phyloP scores from a whole-genome alignment of 495 filamentous ascomycete species.

The Collariella sp. region DNA sequence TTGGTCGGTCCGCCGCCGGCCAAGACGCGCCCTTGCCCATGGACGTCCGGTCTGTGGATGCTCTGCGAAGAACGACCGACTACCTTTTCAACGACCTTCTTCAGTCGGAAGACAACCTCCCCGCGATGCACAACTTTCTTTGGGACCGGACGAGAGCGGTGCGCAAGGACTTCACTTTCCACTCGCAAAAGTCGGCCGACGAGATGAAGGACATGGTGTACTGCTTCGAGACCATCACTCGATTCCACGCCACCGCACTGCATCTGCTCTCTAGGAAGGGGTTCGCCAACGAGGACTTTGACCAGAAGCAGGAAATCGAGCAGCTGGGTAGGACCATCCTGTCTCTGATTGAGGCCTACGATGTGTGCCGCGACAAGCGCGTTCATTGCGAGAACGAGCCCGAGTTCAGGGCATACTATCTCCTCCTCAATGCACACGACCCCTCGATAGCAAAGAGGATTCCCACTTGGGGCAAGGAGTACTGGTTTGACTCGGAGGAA shows the following conservation, averaged over 20 bases:
- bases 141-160: constrained; percentile 92
- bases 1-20: constrained; percentile 83
- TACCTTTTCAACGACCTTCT: constrained; percentile 76
- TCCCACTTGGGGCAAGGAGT: constrained; percentile 66
- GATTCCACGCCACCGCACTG: constrained; percentile 82
- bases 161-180: constrained; percentile 88
- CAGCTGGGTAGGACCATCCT: constrained; percentile 82
- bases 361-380: constrained; percentile 51
- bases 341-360: constrained; percentile 82
- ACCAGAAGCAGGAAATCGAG: constrained; percentile 82
- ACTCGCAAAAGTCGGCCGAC: constrained; percentile 52
- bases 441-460: constrained; percentile 67
- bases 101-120: constrained; percentile 52
- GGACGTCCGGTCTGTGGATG: constrained; percentile 73
- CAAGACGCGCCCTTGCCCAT: constrained; percentile 85
- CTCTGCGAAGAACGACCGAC: constrained; percentile 66
- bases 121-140: constrained; percentile 71
- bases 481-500: constrained; percentile 55
- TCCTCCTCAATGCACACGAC: constrained; percentile 73
- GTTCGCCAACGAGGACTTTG: constrained; percentile 60
- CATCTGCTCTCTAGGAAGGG: constrained; percentile 70
- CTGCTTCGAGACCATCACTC: constrained; percentile 80
- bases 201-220: constrained; percentile 62
- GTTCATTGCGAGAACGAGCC: constrained; percentile 59
- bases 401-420: constrained; percentile 85